Evolutionary conservation across 768 basidiomycete genomes (phyloP), one percentile per base, ranked within the genome.

Genomic region (Kwoniella heveanensis): DNA sequence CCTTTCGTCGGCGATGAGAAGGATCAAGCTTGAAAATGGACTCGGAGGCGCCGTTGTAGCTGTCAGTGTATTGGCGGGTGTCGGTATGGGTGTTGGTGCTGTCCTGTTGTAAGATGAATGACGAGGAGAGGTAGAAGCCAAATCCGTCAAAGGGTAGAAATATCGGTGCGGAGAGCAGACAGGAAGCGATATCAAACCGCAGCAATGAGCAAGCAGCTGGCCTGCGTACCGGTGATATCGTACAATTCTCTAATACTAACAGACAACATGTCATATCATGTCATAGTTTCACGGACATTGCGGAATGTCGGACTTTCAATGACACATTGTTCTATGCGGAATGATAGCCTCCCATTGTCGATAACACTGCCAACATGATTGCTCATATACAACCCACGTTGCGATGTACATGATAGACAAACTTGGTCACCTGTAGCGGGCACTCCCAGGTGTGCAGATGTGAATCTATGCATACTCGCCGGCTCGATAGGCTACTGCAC

Each of bases 191-290:
- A 10, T 44, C 4, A 44, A 44, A 19, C 39, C 6, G 39, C 8
- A 44, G 39, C 4, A 19, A 22, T 2, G 2, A 22, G 24, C 7
- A 27, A 52, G 36, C 62, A 64, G 62, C 62, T 64, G 62, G 62
- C 44, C 62, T 64, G 62, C 44, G 26, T n/a, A 44, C 32, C 32
- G 13, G 32, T n/a, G n/a, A n/a, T n/a, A n/a, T n/a, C n/a, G n/a
- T n/a, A n/a, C n/a, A n/a, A n/a, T n/a, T n/a, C n/a, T n/a, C n/a
- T n/a, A n/a, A n/a, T n/a, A n/a, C n/a, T n/a, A n/a, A n/a, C n/a
- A n/a, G n/a, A n/a, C n/a, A n/a, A n/a, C n/a, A n/a, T n/a, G n/a
- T n/a, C n/a, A n/a, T n/a, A n/a, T n/a, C n/a, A 36, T 36, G 32
- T 36, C 32, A 36, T 36, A 13, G 13, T 36, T 6, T 36, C 32